Evolutionary conservation across 2,329 filamentous ascomycete species (phyloP), one percentile per base, ranked within the genome.

Genomic region (Paramyrothecium sp.): DNA sequence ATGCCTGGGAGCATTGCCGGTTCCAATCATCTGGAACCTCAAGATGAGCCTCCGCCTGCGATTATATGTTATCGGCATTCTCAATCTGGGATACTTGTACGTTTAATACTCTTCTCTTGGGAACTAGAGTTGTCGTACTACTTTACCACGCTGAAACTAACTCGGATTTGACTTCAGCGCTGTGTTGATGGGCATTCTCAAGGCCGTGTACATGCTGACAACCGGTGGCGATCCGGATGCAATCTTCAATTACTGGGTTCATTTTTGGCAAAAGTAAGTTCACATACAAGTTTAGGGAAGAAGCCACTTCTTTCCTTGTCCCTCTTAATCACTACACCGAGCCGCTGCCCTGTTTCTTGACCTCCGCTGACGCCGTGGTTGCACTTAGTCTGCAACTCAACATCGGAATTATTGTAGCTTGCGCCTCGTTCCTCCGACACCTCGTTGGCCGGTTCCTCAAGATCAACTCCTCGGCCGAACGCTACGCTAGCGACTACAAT

Each of bases 11-110:
- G 23, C 49, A 13, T 16, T 51, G 49, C 49, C 49, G 21, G 23
- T 51, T 51, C 49, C 49, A n/a, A 51, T 51, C 22, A 51, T 51
- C 49, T 51, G 49, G 49, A 51, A 51, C 17, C 23, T 51, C 21
- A 51, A 51, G 17, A 51, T 51, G 49, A 51, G 49, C 49, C 49
- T 51, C 17, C 49, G 49, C 10, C n/a, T 51, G 23, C 49, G 49
- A 3, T 30, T 51, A n/a, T 51, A 51, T 22, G 20, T 51, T 13
- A 51, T 51, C n/a, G 49, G 49, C 7, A 33, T 51, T 33, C 49
- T 70, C 3, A 71, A 68, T 19, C 65, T 69, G 2, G 69, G 67
- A 41, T 71, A 70, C 53, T 65, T 66, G 67, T 71, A 26, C 56
- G 65, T 54, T 22, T 17, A 17, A 12, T 38, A 30, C 19, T 55